Evolutionary conservation across 768 basidiomycete genomes (phyloP).

Genomic region (Piloderma croceum): DNA sequence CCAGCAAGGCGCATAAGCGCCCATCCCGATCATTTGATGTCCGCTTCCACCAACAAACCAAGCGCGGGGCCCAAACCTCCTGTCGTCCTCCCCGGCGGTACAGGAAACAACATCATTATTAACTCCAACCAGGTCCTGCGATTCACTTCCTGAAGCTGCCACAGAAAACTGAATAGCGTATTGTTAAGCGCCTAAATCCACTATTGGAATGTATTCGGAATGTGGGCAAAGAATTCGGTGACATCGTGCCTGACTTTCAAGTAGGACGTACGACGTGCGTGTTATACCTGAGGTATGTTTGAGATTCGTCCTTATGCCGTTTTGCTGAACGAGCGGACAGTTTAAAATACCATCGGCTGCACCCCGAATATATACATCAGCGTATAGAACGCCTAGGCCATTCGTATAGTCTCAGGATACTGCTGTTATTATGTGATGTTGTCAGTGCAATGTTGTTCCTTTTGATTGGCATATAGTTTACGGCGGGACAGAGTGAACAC

Average conservation of each 20-base stretch:
- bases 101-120: conserved; percentile 62
- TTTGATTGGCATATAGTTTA: neutral
- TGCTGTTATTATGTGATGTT: conserved; percentile 88
- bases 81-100: conserved; percentile 55
- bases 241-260: conserved; percentile 91
- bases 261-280: conserved; percentile 92
- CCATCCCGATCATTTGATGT: no score
- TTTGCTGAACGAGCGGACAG: conserved; percentile 33
- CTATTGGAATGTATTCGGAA: conserved; percentile 83
- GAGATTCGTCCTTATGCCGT: neutral
- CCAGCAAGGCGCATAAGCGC: no score
- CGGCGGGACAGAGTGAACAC: conserved; percentile 68
- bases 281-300: conserved; percentile 75
- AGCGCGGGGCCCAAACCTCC: no score
- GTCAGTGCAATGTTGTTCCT: conserved; percentile 47
- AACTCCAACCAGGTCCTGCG: conserved; percentile 51
- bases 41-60: no score
- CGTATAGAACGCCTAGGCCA: conserved; percentile 84
- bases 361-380: conserved; percentile 93
- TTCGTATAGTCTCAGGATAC: conserved; percentile 76
- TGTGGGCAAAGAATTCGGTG: conserved; percentile 90
- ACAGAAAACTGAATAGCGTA: conserved; percentile 3
- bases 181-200: conserved; percentile 72
- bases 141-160: neutral
- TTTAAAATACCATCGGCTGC: conserved; percentile 89